phyloP scores from a whole-genome alignment of 2,329 filamentous ascomycete species.

The Aplosporella prunicola region DNA sequence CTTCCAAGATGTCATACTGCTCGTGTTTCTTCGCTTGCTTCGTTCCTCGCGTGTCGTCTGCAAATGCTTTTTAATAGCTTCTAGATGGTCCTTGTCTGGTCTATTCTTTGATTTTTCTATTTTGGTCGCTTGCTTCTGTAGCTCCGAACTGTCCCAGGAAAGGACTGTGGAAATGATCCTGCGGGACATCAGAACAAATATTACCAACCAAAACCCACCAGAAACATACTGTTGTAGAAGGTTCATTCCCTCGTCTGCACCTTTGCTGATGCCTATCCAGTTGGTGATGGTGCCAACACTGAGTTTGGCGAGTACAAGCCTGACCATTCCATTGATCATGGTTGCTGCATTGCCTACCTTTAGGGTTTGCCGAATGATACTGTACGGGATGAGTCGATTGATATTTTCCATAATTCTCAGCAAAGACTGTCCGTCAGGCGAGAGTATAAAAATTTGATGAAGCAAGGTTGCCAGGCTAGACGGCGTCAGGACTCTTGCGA shows the following conservation, averaged over 20 bases:
- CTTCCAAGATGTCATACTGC: too few species aligned
- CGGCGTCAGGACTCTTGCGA: not conserved
- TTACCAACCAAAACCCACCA: too few species aligned
- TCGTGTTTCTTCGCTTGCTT: constrained; percentile 49
- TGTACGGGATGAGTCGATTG: constrained; percentile 63
- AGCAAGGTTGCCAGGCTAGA: constrained; percentile 60
- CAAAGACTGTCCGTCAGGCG: constrained; percentile 65
- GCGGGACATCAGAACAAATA: not conserved
- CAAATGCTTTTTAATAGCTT: constrained; percentile 51
- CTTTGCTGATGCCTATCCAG: constrained; percentile 64
- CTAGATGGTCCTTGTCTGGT: constrained; percentile 52
- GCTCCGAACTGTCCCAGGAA: constrained; percentile 62
- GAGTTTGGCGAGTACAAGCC: constrained; percentile 65
- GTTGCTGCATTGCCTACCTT: constrained; percentile 69
- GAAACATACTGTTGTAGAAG: constrained; percentile 51
- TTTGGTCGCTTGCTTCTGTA: constrained; percentile 54
- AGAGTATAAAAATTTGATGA: constrained; percentile 63
- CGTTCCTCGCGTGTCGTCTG: constrained; percentile 46
- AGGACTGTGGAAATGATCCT: constrained; percentile 67
- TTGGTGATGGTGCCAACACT: constrained; percentile 66
- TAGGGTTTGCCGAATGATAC: constrained; percentile 61
- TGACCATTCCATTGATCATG: constrained; percentile 70
- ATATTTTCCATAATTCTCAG: constrained; percentile 61
- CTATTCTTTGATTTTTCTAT: constrained; percentile 54
- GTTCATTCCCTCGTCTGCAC: constrained; percentile 71